Conservation (phyloP, 1,139 yeast genomes). For the Candida sojae region DNA sequence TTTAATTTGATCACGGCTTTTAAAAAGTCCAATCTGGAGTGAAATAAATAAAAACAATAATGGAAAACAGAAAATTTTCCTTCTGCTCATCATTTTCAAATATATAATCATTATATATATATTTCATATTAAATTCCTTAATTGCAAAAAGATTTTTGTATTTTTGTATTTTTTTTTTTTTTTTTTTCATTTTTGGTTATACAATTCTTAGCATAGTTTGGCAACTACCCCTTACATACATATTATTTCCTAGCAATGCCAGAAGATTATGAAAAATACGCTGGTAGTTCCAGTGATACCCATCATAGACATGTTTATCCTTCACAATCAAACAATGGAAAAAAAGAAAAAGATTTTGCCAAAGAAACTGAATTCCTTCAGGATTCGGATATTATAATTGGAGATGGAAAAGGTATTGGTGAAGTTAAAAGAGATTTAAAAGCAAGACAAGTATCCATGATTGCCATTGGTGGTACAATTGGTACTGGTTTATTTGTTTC, state of each 20-base stretch:
- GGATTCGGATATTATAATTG: conserved; percentile 11
- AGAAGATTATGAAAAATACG: conserved; percentile 12
- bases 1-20: not conserved
- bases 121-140: no score
- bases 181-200: not conserved
- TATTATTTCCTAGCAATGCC: conserved; percentile 3
- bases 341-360: conserved; percentile 8
- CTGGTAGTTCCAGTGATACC: conserved; percentile 7
- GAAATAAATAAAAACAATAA: not conserved
- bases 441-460: conserved; percentile 70
- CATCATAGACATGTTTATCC: conserved; percentile 8
- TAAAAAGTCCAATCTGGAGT: not conserved
- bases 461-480: conserved; percentile 64
- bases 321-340: conserved; percentile 6
- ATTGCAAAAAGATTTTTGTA: not conserved
- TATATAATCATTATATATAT: no score
- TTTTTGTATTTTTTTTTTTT: not conserved
- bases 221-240: not conserved
- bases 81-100: no score
- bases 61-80: no score
- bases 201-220: not conserved
- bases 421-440: conserved; percentile 44
- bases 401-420: conserved; percentile 10
- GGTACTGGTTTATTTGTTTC: conserved; percentile 55
- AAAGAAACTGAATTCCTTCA: conserved; percentile 12